Conservation (phyloP, 2,329 filamentous ascomycete genomes). For the Cercospora sp. region DNA sequence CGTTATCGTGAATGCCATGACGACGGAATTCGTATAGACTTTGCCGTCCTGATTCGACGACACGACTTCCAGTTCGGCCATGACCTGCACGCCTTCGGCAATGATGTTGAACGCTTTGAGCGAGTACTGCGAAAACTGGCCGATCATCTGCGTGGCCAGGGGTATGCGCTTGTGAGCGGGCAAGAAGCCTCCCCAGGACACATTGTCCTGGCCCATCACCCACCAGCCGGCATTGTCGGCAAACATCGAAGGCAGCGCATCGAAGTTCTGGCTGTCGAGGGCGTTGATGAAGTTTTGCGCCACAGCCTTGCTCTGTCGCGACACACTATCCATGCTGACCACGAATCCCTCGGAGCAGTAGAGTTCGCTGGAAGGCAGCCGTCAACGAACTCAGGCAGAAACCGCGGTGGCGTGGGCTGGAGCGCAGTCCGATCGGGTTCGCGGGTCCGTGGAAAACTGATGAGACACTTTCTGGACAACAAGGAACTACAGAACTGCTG, state of each 20-base stretch:
- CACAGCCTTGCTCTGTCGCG: constrained; percentile 11
- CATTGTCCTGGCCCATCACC: constrained; percentile 13
- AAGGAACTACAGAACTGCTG: constrained; percentile 2
- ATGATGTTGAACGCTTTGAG: constrained; percentile 15
- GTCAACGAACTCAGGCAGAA: not conserved
- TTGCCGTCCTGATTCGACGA: constrained; percentile 11
- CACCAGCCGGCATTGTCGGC: constrained; percentile 12
- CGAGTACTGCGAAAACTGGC: constrained; percentile 10
- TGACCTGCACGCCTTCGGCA: constrained; percentile 14
- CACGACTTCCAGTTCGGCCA: constrained; percentile 12
- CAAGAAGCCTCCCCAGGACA: constrained; percentile 11
- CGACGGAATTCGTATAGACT: constrained; percentile 8
- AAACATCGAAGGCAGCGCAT: constrained; percentile 8
- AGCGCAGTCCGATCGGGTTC: not conserved
- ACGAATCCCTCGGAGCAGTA: not conserved
- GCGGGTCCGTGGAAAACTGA: constrained; percentile 1
- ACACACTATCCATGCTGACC: constrained; percentile 9
- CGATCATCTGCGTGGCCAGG: constrained; percentile 12
- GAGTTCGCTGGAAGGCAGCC: not conserved
- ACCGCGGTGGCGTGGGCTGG: not conserved
- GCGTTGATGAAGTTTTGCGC: constrained; percentile 13
- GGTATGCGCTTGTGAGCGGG: constrained; percentile 5
- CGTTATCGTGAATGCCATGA: constrained; percentile 12
- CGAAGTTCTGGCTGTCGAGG: constrained; percentile 11
- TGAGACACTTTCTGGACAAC: not conserved